These are phyloP conservation scores for Miamiensis avidus DNA, from an alignment of 169 alveolate genomes.

Conservation along the genomic window DNA sequence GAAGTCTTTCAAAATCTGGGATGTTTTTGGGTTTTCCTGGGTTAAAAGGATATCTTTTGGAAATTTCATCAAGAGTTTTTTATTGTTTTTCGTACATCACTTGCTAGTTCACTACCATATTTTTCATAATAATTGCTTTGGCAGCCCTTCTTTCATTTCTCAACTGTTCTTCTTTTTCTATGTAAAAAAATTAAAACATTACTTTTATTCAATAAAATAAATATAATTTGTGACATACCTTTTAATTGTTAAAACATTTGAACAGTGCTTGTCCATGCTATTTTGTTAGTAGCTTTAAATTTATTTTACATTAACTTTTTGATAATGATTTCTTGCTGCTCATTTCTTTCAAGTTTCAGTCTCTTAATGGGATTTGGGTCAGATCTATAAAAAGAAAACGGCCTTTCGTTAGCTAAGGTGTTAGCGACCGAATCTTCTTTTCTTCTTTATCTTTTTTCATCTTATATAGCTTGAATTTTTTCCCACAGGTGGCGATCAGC, in stretches of 20 bases:
- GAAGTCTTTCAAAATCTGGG: background rate
- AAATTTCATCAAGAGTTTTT: background rate
- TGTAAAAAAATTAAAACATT: background rate
- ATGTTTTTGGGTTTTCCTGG: background rate
- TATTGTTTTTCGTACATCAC: no score
- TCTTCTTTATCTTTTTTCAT: background rate
- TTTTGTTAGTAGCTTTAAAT: background rate
- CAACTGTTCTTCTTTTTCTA: no score
- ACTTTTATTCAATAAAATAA: no score
- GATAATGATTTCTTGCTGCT: background rate
- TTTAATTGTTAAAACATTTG: no score
- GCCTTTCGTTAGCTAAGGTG: background rate
- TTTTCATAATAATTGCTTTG: background rate
- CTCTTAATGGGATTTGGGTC: background rate
- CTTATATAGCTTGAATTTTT: background rate
- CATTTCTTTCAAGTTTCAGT: background rate
- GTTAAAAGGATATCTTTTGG: background rate
- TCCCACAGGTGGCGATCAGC: background rate
- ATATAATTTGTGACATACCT: no score
- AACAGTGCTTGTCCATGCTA: background rate
- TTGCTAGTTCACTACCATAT: background rate
- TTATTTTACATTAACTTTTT: background rate
- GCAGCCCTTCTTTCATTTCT: background rate
- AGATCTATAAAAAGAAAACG: background rate
- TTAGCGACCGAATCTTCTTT: background rate